Conservation (phyloP, 2,329 filamentous ascomycete genomes). For the Aspergillus bombycis region DNA sequence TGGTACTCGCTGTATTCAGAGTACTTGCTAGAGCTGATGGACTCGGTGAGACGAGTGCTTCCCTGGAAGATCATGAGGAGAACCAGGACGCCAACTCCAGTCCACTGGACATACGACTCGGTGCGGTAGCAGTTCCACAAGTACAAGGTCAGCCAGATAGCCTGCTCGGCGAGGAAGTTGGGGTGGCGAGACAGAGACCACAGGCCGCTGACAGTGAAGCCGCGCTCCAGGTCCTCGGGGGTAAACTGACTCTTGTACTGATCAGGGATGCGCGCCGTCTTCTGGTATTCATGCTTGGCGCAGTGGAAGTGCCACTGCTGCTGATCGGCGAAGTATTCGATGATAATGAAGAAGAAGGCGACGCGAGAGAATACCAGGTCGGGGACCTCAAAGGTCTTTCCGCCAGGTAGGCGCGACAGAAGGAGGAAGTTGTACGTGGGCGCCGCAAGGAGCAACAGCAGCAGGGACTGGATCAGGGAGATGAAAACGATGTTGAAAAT, state of each 20-base stretch:
- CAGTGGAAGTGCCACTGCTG: conserved; percentile 90
- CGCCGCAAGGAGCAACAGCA: conserved; percentile 77
- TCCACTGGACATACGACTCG: conserved; percentile 76
- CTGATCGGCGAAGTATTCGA: conserved; percentile 82
- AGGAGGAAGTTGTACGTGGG: conserved; percentile 85
- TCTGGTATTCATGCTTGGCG: conserved; percentile 76
- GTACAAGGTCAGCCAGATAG: conserved; percentile 86
- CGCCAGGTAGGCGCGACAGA: conserved; percentile 63
- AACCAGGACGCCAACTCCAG: conserved; percentile 66
- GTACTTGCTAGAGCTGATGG: conserved; percentile 80
- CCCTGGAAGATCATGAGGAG: conserved; percentile 84
- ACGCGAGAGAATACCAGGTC: conserved; percentile 62
- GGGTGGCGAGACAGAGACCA: conserved; percentile 91
- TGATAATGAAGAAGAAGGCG: conserved; percentile 61
- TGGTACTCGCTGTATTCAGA: conserved; percentile 86
- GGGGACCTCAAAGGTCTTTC: conserved; percentile 57
- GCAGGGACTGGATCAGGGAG: conserved; percentile 75
- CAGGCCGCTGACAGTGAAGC: conserved; percentile 81
- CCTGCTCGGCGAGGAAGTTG: conserved; percentile 91
- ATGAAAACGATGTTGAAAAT: conserved; percentile 91
- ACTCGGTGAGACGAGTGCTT: conserved; percentile 86
- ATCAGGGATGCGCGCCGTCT: conserved; percentile 70
- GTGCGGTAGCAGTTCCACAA: conserved; percentile 82
- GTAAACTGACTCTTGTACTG: conserved; percentile 56
- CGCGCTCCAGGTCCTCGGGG: conserved; percentile 80